Percentiles rank a stretch among this genome's conserved stretches.
phyloP scores from a whole-genome alignment of 1,284 basidiomycete genomes.

The Grifola frondosa region DNA sequence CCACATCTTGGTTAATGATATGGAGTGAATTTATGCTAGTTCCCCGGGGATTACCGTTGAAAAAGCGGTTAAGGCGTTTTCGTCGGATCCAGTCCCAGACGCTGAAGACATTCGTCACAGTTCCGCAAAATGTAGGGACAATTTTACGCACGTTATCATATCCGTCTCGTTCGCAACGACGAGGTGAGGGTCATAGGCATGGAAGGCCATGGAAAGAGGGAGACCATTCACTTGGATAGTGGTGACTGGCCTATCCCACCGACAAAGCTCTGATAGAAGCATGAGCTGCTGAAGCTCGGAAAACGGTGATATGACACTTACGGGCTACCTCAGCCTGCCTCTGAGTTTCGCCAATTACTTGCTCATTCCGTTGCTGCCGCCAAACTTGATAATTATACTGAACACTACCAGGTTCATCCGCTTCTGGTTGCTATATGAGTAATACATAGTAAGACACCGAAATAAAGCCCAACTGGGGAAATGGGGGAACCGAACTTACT shows the following conservation, averaged over 20 bases:
- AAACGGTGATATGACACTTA: conserved; percentile 35
- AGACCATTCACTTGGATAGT: conserved; percentile 70
- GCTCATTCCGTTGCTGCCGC: conserved; percentile 90
- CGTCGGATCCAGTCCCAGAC: conserved; percentile 94
- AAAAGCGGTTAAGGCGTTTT: conserved; percentile 79
- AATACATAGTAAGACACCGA: conserved; percentile 4
- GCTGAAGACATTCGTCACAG: conserved; percentile 39
- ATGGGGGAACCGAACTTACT: conserved; percentile 53
- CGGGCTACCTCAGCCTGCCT: conserved; percentile 72
- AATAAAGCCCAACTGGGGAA: conserved; percentile 7
- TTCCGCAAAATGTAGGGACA: not conserved
- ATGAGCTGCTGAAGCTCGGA: not conserved
- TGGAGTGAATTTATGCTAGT: conserved; percentile 88
- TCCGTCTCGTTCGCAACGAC: conserved; percentile 86
- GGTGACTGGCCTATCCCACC: conserved; percentile 83
- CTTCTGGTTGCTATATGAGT: conserved; percentile 76
- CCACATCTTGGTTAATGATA: conserved; percentile 95
- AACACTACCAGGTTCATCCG: conserved; percentile 91
- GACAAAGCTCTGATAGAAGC: conserved; percentile 40
- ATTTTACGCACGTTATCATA: conserved; percentile 78
- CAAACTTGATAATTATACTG: conserved; percentile 96
- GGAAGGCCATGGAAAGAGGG: conserved; percentile 83
- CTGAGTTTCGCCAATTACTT: conserved; percentile 70
- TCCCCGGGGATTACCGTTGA: conserved; percentile 83
- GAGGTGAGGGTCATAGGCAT: conserved; percentile 90